These are phyloP conservation scores for Gentiana dahurica DNA, from an alignment of 257 asterid species.

Conservation along the genomic window DNA sequence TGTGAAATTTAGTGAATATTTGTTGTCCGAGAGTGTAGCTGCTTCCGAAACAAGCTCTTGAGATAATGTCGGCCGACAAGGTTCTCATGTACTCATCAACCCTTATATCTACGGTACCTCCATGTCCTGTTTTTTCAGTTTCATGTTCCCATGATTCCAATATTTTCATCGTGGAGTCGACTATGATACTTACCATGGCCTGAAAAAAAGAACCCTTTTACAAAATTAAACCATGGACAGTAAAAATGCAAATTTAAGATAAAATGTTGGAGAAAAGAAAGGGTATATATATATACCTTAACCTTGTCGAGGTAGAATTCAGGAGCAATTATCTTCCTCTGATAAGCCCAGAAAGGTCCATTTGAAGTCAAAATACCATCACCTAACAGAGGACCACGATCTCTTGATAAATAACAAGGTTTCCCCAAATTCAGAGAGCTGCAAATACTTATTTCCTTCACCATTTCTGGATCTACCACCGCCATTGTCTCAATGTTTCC, in stretches of 20 bases:
- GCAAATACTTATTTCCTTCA: conserved; percentile 38
- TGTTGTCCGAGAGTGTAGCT: conserved; percentile 41
- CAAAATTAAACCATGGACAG: neutral
- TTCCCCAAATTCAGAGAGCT: conserved; percentile 51
- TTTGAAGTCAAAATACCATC: conserved; percentile 61
- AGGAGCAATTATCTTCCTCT: conserved; percentile 60
- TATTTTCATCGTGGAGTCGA: conserved; percentile 39
- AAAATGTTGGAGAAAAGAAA: neutral
- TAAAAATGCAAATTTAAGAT: too few species aligned
- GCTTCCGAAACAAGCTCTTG: conserved; percentile 73
- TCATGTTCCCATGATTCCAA: conserved; percentile 46
- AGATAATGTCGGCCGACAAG: conserved; percentile 65
- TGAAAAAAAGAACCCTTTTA: neutral
- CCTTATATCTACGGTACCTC: conserved; percentile 26
- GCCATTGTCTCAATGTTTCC: conserved; percentile 51
- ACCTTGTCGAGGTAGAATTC: conserved; percentile 53
- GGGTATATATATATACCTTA: conserved; percentile 37
- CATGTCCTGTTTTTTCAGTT: conserved; percentile 15
- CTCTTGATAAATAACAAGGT: conserved; percentile 52
- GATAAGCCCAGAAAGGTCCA: conserved; percentile 60
- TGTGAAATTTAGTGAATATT: conserved; percentile 48
- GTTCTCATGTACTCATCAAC: conserved; percentile 51
- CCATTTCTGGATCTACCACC: conserved; percentile 38
- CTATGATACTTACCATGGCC: conserved; percentile 52
- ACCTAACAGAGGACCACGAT: conserved; percentile 61